Conservation (phyloP, 2,329 filamentous ascomycete species). For the Raffaelea albimanens region DNA sequence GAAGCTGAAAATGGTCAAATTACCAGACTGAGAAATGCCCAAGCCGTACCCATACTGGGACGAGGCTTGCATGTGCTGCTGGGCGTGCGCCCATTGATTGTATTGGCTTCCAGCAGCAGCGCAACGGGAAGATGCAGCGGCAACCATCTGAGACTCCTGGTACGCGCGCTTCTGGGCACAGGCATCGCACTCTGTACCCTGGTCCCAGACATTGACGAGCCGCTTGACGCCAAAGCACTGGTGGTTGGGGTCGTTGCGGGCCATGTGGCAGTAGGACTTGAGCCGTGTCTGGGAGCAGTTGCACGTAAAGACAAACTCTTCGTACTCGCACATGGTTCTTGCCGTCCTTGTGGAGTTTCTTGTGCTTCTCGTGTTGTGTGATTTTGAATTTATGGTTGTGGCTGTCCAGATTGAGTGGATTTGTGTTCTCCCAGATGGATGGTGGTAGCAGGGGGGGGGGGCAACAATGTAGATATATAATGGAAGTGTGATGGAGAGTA, state of each 20-base stretch:
- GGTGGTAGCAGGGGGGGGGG: no score
- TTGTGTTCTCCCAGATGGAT: no score
- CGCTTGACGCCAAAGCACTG: slow-evolving; percentile 60
- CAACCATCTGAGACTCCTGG: not conserved
- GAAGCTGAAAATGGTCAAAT: no score
- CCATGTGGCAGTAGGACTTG: slow-evolving; percentile 64
- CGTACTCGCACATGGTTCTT: slow-evolving; percentile 62
- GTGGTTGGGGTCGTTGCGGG: slow-evolving; percentile 62
- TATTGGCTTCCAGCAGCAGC: not conserved
- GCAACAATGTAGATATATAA: no score
- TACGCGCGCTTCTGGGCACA: slow-evolving; percentile 3
- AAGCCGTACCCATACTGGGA: not conserved
- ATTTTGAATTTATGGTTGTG: no score
- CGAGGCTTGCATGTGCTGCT: not conserved
- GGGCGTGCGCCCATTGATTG: not conserved
- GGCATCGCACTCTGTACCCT: slow-evolving; percentile 40
- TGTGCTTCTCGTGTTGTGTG: no score
- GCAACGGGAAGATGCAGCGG: not conserved
- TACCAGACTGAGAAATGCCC: no score
- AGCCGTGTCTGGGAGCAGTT: slow-evolving; percentile 49
- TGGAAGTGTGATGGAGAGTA: no score
- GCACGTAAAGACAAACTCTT: slow-evolving; percentile 60
- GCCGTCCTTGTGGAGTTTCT: no score
- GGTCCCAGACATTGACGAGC: slow-evolving; percentile 50
- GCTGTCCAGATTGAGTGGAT: no score